A percentile compares a stretch with the other conserved stretches of the same genome.
Evolutionary conservation across 2,329 filamentous ascomycete genomes (phyloP).

Genomic region (Cercospora berteroae): DNA sequence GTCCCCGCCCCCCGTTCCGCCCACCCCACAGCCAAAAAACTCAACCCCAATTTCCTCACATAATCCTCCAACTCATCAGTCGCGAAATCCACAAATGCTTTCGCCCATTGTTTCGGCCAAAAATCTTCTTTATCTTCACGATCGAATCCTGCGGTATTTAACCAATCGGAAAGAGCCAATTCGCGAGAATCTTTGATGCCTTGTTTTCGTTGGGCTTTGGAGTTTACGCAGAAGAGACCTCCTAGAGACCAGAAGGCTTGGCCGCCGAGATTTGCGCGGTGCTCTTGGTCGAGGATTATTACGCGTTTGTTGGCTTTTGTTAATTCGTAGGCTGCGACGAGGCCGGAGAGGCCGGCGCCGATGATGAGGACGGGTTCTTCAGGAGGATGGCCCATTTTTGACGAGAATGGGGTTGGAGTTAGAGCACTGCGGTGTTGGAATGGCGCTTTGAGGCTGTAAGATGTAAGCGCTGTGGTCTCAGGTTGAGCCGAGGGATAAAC

Average conservation of each 20-base stretch:
- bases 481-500: background rate
- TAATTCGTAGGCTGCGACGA: constrained; percentile 3
- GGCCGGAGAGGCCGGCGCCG: constrained; percentile 3
- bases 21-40: background rate
- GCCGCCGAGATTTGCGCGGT: background rate
- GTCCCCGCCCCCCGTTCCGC: background rate
- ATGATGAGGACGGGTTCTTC: background rate
- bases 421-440: too few relatives aligned
- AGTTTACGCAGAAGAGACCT: background rate
- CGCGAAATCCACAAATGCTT: background rate
- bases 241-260: constrained; percentile 4
- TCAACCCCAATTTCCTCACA: background rate
- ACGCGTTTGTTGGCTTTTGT: constrained; percentile 2
- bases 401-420: background rate
- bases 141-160: background rate
- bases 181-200: constrained; percentile 1
- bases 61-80: background rate
- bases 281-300: constrained; percentile 2
- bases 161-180: background rate
- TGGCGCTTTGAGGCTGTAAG: background rate
- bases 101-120: constrained; percentile 1
- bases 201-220: background rate
- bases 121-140: background rate
- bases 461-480: background rate
- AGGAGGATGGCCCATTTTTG: background rate